A percentile compares a stretch with the other conserved stretches of the same genome.
These are phyloP conservation scores for Calonectria henricotiae DNA, from an alignment of 2,329 filamentous ascomycete genomes.

Conservation along the genomic window DNA sequence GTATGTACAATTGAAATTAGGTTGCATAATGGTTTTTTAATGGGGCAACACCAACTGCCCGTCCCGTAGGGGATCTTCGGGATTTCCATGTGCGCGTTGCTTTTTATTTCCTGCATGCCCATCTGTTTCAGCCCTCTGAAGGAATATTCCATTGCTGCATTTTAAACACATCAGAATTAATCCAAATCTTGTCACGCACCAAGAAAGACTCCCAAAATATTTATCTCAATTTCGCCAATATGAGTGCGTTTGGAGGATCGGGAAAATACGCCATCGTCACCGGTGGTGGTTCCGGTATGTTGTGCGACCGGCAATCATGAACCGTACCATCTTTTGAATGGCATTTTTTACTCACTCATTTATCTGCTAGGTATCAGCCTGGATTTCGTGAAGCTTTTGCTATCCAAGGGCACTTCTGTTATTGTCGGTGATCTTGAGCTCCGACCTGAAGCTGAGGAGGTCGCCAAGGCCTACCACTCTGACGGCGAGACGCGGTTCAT, in stretches of 20 bases:
- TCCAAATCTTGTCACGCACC: not conserved
- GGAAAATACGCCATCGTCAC: slow-evolving; percentile 10
- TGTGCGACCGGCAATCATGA: not conserved
- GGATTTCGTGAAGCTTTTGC: not conserved
- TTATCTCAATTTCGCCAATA: slow-evolving; percentile 2
- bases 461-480: not conserved
- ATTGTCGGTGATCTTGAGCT: not conserved
- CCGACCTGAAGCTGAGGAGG: slow-evolving; percentile 8
- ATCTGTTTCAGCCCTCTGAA: not conserved
- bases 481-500: slow-evolving; percentile 3
- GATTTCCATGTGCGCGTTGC: not conserved
- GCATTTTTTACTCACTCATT: not conserved
- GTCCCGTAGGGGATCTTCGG: not conserved
- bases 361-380: not conserved
- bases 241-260: not conserved
- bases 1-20: not conserved
- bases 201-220: not conserved
- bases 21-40: not conserved
- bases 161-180: not conserved
- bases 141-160: not conserved
- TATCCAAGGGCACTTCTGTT: slow-evolving; percentile 1
- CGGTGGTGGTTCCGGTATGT: slow-evolving; percentile 6
- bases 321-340: not conserved
- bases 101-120: slow-evolving; percentile 13
- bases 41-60: not conserved